Conservation (phyloP, 1,284 basidiomycete genomes). For the Inonotus hispidus region DNA sequence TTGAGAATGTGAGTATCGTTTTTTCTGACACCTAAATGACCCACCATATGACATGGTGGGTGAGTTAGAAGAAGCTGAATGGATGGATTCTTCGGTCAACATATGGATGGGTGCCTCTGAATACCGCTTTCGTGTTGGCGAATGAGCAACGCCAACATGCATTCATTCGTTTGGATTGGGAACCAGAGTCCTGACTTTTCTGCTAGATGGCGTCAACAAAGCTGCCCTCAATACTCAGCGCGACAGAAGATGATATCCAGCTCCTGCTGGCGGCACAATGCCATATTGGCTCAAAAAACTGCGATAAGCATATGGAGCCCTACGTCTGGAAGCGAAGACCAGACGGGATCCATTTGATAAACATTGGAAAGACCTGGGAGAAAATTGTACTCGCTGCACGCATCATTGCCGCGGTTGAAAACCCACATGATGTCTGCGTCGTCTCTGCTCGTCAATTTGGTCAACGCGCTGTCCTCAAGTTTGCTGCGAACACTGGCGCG, state of each 20-base stretch:
- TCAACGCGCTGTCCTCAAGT: slow-evolving; percentile 99
- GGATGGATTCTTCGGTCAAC: background rate
- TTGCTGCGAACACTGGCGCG: slow-evolving; percentile 95
- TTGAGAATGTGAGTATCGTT: slow-evolving; percentile 8
- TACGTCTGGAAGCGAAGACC: slow-evolving; percentile 97
- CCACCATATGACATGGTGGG: background rate
- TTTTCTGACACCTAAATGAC: background rate
- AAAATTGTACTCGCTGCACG: slow-evolving; percentile 95
- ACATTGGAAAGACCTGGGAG: slow-evolving; percentile 99
- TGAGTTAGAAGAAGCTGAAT: background rate
- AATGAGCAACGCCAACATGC: too few species aligned
- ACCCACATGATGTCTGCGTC: slow-evolving; percentile 96
- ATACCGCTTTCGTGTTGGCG: too few species aligned
- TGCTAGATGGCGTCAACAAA: slow-evolving; percentile 62
- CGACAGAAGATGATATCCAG: slow-evolving; percentile 96
- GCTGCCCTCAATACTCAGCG: slow-evolving; percentile 88
- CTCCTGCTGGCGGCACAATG: slow-evolving; percentile 93
- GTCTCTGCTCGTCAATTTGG: slow-evolving; percentile 98
- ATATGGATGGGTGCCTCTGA: background rate
- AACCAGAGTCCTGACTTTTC: background rate
- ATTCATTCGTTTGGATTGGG: background rate
- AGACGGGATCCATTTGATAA: slow-evolving; percentile 95
- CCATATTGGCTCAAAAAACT: slow-evolving; percentile 98
- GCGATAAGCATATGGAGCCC: slow-evolving; percentile 96
- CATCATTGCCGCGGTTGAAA: slow-evolving; percentile 92